A percentile compares a stretch with the other conserved stretches of the same genome.
Conservation (phyloP, 495 filamentous ascomycete genomes). For the Delitschia confertaspora region DNA sequence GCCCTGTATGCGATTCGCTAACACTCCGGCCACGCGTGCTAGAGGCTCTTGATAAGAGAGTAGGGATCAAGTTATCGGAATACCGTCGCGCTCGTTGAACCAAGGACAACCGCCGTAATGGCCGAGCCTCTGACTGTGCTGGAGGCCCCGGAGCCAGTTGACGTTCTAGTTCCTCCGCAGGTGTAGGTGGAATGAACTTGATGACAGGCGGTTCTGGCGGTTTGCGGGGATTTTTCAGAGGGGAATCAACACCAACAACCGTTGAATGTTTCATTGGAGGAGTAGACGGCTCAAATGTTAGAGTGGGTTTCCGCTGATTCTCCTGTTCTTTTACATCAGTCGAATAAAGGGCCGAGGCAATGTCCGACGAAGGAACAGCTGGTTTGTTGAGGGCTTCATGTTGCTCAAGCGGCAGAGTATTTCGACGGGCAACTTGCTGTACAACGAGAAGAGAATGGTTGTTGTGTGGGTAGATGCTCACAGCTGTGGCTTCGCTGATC, state of each 20-base stretch:
- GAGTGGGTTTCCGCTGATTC: slow-evolving; percentile 6
- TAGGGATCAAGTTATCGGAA: slow-evolving; percentile 33
- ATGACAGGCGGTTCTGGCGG: slow-evolving; percentile 61
- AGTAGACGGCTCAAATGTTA: slow-evolving; percentile 28
- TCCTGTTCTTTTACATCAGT: not conserved
- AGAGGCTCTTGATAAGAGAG: slow-evolving; percentile 28
- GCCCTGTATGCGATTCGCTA: slow-evolving; percentile 13
- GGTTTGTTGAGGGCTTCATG: not conserved
- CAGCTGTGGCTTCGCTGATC: slow-evolving; percentile 68
- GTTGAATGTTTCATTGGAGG: slow-evolving; percentile 16
- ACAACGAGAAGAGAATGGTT: slow-evolving; percentile 77
- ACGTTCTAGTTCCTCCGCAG: slow-evolving; percentile 47
- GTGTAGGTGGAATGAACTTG: slow-evolving; percentile 68
- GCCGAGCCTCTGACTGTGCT: slow-evolving; percentile 15
- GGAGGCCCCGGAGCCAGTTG: slow-evolving; percentile 32
- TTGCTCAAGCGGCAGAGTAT: slow-evolving; percentile 2
- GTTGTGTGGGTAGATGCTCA: slow-evolving; percentile 78
- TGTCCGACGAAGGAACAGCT: not conserved
- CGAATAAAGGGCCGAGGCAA: not conserved
- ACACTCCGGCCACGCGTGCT: slow-evolving; percentile 13
- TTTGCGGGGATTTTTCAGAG: slow-evolving; percentile 62
- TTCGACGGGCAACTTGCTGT: slow-evolving; percentile 43
- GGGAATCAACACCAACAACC: slow-evolving; percentile 24
- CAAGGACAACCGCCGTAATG: slow-evolving; percentile 29
- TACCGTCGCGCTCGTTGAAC: slow-evolving; percentile 35